Base-by-base conservation (phyloP, 768 basidiomycete genomes). In the Boletus patriciae region DNA sequence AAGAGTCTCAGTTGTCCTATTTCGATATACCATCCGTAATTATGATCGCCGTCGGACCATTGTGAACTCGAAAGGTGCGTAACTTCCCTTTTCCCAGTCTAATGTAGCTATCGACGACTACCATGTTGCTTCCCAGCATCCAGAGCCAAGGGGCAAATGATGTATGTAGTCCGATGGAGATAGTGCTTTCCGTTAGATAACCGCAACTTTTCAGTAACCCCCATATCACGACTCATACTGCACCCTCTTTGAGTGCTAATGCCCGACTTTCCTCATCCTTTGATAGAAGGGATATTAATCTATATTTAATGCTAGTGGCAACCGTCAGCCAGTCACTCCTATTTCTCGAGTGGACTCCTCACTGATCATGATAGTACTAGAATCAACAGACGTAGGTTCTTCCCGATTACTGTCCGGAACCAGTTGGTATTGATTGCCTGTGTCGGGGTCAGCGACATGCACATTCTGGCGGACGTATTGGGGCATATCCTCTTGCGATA, bases 231-330 rank as follows among this genome's bases (percentile, higher is more conserved):
- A 29, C 29, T 8, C 31, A 31, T 31, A 31, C 31, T 11, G 0
- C 11, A 11, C 31, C 31, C 31, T 31, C 31, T 23, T 12, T 36
- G 31, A 13, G 15, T 7, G 18, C 6, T 25, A 23, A 7, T 12
- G 11, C 25, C 18, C 8, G 9, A 18, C 18, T 38, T 34, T 41
- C 12, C 19, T 3, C 19, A 19, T 41, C n/a, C 40, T 19, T 19
- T 5, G 40, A 19, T 41, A 41, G 19, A 19, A 21, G 11, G n/a
- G n/a, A 3, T 88, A 70, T 98, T 8, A 40, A 9, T 40, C 9
- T 10, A 40, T 34, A 19, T 13, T 37, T 43, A 59, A n/a, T 11
- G 44, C 59, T 59, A 27, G 37, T 34, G 16, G 21, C 23, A 36
- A 25, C 29, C 4, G 34, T 59, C 43, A 54, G 47, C 25, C n/a